Conservation (phyloP, 371 early-diverging fungal genomes). For the Mortierella sp. region DNA sequence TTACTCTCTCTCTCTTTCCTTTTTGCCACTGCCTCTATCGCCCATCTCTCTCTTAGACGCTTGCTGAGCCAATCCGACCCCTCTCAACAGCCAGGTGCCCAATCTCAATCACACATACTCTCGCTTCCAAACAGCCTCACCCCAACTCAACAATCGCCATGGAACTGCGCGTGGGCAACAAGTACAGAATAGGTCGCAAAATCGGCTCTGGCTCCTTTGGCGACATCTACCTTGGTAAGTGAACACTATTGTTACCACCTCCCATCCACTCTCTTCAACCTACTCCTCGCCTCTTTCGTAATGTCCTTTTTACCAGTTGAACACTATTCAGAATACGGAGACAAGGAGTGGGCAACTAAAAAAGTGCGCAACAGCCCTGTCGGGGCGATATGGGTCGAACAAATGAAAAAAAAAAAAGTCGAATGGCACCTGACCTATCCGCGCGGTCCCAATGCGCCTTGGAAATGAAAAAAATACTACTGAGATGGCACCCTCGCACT, state of each 20-base stretch:
- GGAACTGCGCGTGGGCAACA: constrained; percentile 80
- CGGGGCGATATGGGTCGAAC: neutral
- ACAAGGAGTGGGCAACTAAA: neutral
- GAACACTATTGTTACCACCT: neutral
- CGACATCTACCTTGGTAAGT: constrained; percentile 96
- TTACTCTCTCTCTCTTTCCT: neutral
- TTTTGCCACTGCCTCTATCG: neutral
- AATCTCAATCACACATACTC: neutral
- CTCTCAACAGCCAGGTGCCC: neutral
- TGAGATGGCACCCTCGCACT: neutral
- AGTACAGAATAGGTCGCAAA: constrained; percentile 96
- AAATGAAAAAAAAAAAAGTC: neutral
- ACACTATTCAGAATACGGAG: neutral
- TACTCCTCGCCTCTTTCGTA: neutral
- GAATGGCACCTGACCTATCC: constrained; percentile 5
- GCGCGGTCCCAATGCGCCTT: neutral
- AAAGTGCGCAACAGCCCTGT: constrained; percentile 2
- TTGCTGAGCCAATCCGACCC: constrained; percentile 2
- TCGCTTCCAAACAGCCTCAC: constrained; percentile 2
- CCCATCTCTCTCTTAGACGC: neutral
- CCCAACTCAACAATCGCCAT: constrained; percentile 43
- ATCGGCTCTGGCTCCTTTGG: constrained; percentile 99
- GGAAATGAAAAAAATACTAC: neutral
- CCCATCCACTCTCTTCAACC: neutral
- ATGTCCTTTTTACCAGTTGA: neutral